Base-by-base conservation (phyloP, 176 grass and related monocot genomes). In the Avena atlantica region DNA sequence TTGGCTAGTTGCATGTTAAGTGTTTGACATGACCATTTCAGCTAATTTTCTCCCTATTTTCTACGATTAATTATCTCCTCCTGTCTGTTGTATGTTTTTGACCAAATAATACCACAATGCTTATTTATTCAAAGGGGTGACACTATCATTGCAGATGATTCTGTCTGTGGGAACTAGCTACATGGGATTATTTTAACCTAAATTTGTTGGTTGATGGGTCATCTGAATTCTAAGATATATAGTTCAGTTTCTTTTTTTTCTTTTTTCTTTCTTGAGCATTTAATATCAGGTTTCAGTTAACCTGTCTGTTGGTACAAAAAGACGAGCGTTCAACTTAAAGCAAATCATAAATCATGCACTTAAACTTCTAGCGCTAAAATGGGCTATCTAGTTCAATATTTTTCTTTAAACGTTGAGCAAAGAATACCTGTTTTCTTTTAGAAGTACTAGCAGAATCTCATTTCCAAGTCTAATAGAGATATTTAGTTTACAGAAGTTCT, bases 121-220 rank as follows among this genome's bases (percentile, higher is more conserved):
- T 84, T 59, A 3, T 79, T 73, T 79, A 16, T 67, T 76, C 60
- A 71, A 69, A 81, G 55, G 45, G 55, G 5, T 53, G 1, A 9
- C 19, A 73, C 34, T 23, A 79, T 85, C 42, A 85, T 81, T 77
- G 60, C n/a, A 87, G 68, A 77, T 42, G 65, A 78, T 68, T 78
- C 74, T 55, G 19, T 78, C 19, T 62, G 25, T 27, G 34, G 29
- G 34, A 86, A 57, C 36, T 55, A 63, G 12, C 12, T 85, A 4
- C 65, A 44, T 6, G n/a, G 25, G 9, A 20, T 76, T 17, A 50
- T 55, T 55, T 76, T 61, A 6, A 85, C 37, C 14, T 31, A 57
- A 84, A 81, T 87, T 76, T 77, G 47, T 73, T 76, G n/a, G 85
- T 50, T 88, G 50, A 81, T 49, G 67, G 19, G 85, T 81, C 89